Evolutionary conservation across 2,329 filamentous ascomycete species (phyloP).

Genomic region (Teratosphaeria nubilosa): DNA sequence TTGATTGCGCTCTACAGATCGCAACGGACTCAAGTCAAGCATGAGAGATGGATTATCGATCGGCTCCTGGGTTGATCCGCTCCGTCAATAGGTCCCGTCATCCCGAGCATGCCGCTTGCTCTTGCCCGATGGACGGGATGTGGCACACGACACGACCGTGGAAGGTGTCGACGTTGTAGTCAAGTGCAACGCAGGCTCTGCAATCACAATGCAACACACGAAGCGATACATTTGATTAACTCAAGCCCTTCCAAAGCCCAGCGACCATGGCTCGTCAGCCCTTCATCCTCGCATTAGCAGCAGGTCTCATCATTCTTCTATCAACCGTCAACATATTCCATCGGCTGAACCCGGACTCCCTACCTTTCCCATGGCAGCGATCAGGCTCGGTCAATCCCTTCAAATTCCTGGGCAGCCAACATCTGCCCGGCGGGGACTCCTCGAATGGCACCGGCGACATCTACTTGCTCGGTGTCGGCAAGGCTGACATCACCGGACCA

Average conservation of each 20-base stretch:
- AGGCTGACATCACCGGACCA: conserved; percentile 65
- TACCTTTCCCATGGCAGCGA: background rate
- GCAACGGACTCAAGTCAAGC: background rate
- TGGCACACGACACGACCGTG: background rate
- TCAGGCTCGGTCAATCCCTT: background rate
- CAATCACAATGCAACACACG: background rate
- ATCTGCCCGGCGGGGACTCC: background rate
- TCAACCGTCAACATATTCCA: conserved; percentile 10
- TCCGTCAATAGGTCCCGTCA: background rate
- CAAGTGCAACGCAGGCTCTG: background rate
- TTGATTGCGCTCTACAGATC: background rate
- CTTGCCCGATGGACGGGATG: background rate
- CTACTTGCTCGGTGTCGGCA: conserved; percentile 59
- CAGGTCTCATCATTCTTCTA: conserved; percentile 10
- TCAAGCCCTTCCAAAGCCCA: background rate
- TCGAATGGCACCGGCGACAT: conserved; percentile 7
- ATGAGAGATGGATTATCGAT: background rate
- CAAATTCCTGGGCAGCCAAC: background rate
- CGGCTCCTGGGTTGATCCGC: background rate
- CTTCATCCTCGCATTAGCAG: conserved; percentile 8
- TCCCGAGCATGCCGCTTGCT: background rate
- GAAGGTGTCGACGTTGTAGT: background rate
- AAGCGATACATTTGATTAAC: background rate
- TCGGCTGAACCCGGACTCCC: background rate
- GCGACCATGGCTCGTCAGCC: conserved; percentile 7